These are phyloP conservation scores for Aurinia saxatilis DNA, from an alignment of 345 rosid genomes.

Conservation along the genomic window DNA sequence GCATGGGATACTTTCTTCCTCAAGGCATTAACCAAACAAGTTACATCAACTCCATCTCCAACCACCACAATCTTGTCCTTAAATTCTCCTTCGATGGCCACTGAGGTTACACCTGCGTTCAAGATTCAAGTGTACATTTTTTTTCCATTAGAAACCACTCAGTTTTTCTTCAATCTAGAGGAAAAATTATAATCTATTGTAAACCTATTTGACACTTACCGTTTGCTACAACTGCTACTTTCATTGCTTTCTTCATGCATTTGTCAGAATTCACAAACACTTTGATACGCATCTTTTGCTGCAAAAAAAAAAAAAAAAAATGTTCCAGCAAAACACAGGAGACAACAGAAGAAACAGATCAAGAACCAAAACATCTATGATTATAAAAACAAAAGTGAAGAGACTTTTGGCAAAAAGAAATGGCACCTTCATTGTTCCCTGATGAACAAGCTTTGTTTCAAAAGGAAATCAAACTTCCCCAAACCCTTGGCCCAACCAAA, in stretches of 20 bases:
- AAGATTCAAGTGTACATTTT: neutral
- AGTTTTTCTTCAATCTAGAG: neutral
- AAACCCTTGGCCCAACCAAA: neutral
- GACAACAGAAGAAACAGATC: neutral
- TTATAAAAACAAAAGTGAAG: neutral
- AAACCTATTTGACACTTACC: conserved; percentile 11
- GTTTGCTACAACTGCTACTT: conserved; percentile 29
- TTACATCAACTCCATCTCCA: conserved; percentile 37
- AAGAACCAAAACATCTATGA: neutral
- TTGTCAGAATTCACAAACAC: conserved; percentile 24
- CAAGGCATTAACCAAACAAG: conserved; percentile 23
- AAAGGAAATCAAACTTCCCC: neutral
- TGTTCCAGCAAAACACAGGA: neutral
- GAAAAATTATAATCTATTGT: neutral
- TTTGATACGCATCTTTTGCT: conserved; percentile 39
- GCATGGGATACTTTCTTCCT: conserved; percentile 33
- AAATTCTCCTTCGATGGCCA: conserved; percentile 33
- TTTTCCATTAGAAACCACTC: neutral
- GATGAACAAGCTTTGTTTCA: conserved; percentile 2
- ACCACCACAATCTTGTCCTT: conserved; percentile 31
- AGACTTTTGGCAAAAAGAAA: neutral
- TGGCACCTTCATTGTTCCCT: conserved; percentile 15
- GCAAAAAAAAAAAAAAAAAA: too few relatives aligned
- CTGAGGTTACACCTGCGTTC: conserved; percentile 31
- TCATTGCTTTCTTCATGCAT: conserved; percentile 34